Conservation (phyloP, 176 grass and related monocot genomes). For the Stipa capillata region DNA sequence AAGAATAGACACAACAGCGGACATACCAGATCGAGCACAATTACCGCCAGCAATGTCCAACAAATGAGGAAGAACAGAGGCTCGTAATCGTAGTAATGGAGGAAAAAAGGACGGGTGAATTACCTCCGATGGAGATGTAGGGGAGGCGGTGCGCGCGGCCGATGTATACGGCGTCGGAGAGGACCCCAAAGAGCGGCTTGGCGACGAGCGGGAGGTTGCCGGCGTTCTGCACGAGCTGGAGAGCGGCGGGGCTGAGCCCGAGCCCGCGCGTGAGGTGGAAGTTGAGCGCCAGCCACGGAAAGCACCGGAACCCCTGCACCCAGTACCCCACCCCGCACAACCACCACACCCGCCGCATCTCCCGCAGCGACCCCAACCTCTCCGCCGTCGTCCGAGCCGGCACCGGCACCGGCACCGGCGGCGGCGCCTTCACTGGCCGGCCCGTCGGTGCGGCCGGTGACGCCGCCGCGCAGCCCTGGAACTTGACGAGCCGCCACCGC, state of each 20-base stretch:
- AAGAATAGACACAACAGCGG: not conserved
- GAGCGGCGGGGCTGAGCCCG: conserved; percentile 39
- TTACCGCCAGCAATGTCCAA: not conserved
- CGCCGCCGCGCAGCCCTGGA: not conserved
- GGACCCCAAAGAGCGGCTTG: conserved; percentile 73
- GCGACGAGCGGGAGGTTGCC: conserved; percentile 67
- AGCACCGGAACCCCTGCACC: conserved; percentile 90
- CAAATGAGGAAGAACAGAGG: not conserved
- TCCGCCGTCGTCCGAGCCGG: not conserved
- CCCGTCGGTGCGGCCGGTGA: not conserved
- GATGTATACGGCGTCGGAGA: conserved; percentile 65
- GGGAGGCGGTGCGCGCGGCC: conserved; percentile 46
- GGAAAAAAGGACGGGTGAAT: not conserved
- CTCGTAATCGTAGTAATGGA: not conserved
- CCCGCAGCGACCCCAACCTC: conserved; percentile 7
- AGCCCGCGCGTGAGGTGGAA: conserved; percentile 64
- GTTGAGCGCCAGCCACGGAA: conserved; percentile 86
- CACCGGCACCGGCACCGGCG: not conserved
- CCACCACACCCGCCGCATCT: conserved; percentile 54
- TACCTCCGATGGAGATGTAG: conserved; percentile 73
- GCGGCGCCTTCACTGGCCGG: not conserved
- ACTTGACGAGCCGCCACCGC: not conserved
- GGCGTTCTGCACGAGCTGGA: conserved; percentile 68
- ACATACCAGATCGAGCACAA: not conserved
- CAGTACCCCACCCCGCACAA: conserved; percentile 79